phyloP scores from a whole-genome alignment of 192 early-diverging fungal species.

The Physocladia obscura region DNA sequence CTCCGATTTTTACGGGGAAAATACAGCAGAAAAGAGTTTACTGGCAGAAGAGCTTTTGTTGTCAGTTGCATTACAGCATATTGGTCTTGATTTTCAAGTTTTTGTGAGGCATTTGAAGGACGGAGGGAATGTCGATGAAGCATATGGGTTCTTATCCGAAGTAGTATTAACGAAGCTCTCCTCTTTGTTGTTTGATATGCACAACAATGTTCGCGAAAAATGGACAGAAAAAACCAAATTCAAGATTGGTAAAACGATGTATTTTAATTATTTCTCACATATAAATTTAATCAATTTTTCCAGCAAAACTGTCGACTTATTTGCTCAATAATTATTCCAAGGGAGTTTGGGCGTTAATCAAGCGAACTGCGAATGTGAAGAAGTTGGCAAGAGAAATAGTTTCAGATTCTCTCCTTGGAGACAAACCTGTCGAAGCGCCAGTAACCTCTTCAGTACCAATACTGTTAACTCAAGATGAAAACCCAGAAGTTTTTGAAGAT shows the following conservation, averaged over 20 bases:
- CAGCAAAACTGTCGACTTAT: conserved; percentile 34
- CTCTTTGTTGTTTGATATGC: conserved; percentile 27
- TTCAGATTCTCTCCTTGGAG: conserved; percentile 9
- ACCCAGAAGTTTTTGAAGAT: neutral
- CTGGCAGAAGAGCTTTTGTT: conserved; percentile 34
- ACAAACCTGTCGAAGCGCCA: too few species aligned
- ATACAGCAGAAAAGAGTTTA: conserved; percentile 22
- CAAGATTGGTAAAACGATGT: conserved; percentile 23
- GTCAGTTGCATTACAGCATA: conserved; percentile 34
- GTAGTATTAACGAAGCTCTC: conserved; percentile 29
- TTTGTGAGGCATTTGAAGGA: conserved; percentile 41
- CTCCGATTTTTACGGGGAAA: conserved; percentile 40
- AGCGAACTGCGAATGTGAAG: conserved; percentile 28
- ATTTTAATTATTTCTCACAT: neutral
- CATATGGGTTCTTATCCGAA: conserved; percentile 37
- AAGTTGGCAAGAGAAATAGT: conserved; percentile 32
- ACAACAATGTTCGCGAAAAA: conserved; percentile 23
- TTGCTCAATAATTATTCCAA: conserved; percentile 28
- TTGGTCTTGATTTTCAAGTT: conserved; percentile 42
- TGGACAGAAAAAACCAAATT: conserved; percentile 29
- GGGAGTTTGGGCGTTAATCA: conserved; percentile 35
- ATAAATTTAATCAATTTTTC: neutral
- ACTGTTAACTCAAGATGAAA: neutral
- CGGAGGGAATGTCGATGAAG: conserved; percentile 29
- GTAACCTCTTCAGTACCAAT: too few species aligned